Percentiles rank a stretch among this genome's conserved stretches.
Conservation (phyloP, 345 rosid genomes). For the Pistacia atlantica region DNA sequence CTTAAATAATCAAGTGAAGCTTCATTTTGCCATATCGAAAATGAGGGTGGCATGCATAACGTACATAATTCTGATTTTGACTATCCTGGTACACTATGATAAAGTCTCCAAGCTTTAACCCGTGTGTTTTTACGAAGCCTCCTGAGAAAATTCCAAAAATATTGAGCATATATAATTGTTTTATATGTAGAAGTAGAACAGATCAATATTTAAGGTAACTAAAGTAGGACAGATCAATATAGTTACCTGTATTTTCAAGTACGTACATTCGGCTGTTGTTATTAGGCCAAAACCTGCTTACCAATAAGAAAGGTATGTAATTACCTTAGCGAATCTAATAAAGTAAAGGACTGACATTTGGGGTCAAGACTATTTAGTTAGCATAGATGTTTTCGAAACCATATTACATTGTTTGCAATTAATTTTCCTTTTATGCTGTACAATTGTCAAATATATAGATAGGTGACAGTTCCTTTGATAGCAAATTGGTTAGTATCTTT, state of each 20-base stretch:
- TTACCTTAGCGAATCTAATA: too few species aligned
- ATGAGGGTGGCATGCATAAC: background rate
- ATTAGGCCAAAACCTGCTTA: slow-evolving; percentile 94
- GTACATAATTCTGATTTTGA: slow-evolving; percentile 67
- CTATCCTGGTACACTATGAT: slow-evolving; percentile 75
- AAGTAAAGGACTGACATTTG: background rate
- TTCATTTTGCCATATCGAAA: background rate
- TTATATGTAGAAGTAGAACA: too few species aligned
- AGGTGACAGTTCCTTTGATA: background rate
- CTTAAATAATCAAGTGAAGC: background rate
- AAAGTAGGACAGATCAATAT: background rate
- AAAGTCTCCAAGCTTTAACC: slow-evolving; percentile 79
- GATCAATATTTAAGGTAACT: background rate
- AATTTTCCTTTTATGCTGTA: background rate
- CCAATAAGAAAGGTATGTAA: slow-evolving; percentile 9
- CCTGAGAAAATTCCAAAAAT: slow-evolving; percentile 45
- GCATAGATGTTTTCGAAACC: background rate
- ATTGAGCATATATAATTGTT: background rate
- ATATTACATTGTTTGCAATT: background rate
- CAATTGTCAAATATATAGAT: background rate
- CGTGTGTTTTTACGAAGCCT: slow-evolving; percentile 80
- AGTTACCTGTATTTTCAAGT: slow-evolving; percentile 89
- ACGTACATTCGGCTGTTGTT: slow-evolving; percentile 98
- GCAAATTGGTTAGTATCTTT: background rate
- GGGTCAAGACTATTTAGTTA: background rate